Conservation (phyloP, 208 protist genomes). For the Phytomonas francai region DNA sequence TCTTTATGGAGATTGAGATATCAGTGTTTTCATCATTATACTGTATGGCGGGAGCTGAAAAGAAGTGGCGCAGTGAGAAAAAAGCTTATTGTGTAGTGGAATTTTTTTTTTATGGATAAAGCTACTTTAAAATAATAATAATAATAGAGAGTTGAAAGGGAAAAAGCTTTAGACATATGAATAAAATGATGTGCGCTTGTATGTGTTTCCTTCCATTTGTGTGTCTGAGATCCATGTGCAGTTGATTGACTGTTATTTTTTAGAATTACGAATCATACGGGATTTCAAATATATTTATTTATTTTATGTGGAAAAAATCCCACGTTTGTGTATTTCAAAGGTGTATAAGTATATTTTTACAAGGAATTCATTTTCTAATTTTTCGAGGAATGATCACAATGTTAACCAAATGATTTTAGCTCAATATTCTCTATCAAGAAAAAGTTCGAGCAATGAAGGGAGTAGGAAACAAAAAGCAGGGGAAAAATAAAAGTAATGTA, state of each 20-base stretch:
- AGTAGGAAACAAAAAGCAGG: slow-evolving; percentile 7
- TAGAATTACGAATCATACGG: background rate
- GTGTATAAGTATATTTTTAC: background rate
- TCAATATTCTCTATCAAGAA: slow-evolving; percentile 4
- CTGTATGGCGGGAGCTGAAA: background rate
- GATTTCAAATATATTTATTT: slow-evolving; percentile 1
- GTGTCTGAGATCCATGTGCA: background rate
- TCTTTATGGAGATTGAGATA: background rate
- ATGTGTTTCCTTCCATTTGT: background rate
- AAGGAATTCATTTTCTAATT: slow-evolving; percentile 10
- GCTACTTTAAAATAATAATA: slow-evolving; percentile 6
- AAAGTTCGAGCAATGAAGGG: slow-evolving; percentile 6
- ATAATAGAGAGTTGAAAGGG: background rate
- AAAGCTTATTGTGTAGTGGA: background rate
- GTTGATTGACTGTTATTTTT: background rate
- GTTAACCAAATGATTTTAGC: slow-evolving; percentile 2
- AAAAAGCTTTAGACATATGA: background rate
- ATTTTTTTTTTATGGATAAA: background rate
- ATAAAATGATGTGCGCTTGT: background rate
- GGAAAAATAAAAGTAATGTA: slow-evolving; percentile 11
- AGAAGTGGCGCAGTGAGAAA: background rate
- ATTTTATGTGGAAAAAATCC: background rate
- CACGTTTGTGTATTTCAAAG: background rate
- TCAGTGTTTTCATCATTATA: background rate
- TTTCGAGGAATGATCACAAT: slow-evolving; percentile 3